Evolutionary conservation across 805 yeast species (phyloP).

Genomic region (Candida bentonensis): DNA sequence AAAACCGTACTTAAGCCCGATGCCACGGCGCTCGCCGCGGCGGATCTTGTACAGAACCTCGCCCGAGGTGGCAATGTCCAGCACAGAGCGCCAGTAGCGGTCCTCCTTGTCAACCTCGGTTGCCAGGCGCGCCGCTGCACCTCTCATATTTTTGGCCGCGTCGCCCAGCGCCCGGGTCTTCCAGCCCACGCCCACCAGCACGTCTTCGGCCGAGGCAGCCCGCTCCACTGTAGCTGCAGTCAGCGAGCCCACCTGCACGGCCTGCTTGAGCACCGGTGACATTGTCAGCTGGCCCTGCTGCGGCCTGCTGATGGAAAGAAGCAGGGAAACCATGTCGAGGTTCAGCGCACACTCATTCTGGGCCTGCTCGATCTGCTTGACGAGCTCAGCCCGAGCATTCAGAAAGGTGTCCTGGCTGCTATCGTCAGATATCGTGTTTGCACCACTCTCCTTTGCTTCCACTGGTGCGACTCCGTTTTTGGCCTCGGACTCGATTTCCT

Average conservation of each 20-base stretch:
- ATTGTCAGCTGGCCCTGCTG: slow-evolving; percentile 78
- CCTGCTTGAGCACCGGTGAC: slow-evolving; percentile 24
- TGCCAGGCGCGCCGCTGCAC: slow-evolving; percentile 36
- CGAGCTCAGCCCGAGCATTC: slow-evolving; percentile 15
- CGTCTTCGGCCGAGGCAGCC: slow-evolving; percentile 17
- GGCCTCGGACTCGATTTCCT: slow-evolving; percentile 27
- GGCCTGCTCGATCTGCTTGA: slow-evolving; percentile 33
- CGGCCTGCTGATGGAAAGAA: slow-evolving; percentile 70
- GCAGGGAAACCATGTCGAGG: slow-evolving; percentile 71
- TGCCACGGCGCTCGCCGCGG: slow-evolving; percentile 38
- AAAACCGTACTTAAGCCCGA: slow-evolving; percentile 82
- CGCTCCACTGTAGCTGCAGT: slow-evolving; percentile 21
- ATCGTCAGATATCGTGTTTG: slow-evolving; percentile 2
- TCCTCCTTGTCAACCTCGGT: slow-evolving; percentile 48
- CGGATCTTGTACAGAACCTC: slow-evolving; percentile 60
- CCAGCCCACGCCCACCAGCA: slow-evolving; percentile 62
- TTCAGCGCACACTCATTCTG: slow-evolving; percentile 81
- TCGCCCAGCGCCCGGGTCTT: slow-evolving; percentile 54
- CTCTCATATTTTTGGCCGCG: slow-evolving; percentile 36
- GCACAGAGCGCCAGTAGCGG: slow-evolving; percentile 48
- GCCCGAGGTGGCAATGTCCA: slow-evolving; percentile 26
- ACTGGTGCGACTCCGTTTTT: slow-evolving; percentile 8
- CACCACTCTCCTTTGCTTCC: slow-evolving; percentile 14
- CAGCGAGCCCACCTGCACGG: slow-evolving; percentile 13
- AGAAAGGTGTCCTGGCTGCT: slow-evolving; percentile 9